Evolutionary conservation across 805 yeast genomes (phyloP), one percentile per base, ranked within the genome.

Genomic region (Metschnikowia vanudenii): DNA sequence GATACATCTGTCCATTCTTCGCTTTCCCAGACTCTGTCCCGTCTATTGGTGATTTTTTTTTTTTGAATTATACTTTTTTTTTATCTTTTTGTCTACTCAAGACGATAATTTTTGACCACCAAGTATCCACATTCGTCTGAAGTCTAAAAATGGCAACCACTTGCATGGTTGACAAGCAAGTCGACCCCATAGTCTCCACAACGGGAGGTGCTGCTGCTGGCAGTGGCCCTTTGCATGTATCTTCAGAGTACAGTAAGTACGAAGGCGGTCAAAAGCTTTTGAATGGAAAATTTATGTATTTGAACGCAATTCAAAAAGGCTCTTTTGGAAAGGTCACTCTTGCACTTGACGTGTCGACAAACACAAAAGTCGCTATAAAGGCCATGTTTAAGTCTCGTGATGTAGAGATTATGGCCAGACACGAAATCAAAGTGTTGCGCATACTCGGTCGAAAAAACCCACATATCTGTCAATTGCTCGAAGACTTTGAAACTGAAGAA

Each of bases 241-340:
- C 12, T 17, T 31, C 71, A 47, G 71, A 67, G 44, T 75, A 72
- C 55, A 53, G 59, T 4, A 62, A 64, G 29, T 76, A 74, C 55
- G 79, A 75, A 53, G 60, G 61, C 28, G 72, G 71, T 16, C 40
- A 32, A 36, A 34, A 49, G 28, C 54, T 67, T 13, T 60, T 79
- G 30, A 62, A 62, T 17, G 58, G 66, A 51, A 64, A 69, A 37
- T 81, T 81, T 64, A 59, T 60, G 41, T 73, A 71, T 47, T 48
- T 79, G 30, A 57, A 63, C 17, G 68, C 71, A 55, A 64, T 80
- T 45, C 84, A 80, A 58, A 72, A 70, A 31, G 88, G 87, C 3
- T 74, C 85, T 2, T 82, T 80, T 61, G 87, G 87, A 17, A 72
- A 72, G 47, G 88, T 82, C 2, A 67, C 82, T 2, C 69, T 78